Conservation (phyloP, 805 yeast genomes). For the Hermanozyma aechmeae region DNA sequence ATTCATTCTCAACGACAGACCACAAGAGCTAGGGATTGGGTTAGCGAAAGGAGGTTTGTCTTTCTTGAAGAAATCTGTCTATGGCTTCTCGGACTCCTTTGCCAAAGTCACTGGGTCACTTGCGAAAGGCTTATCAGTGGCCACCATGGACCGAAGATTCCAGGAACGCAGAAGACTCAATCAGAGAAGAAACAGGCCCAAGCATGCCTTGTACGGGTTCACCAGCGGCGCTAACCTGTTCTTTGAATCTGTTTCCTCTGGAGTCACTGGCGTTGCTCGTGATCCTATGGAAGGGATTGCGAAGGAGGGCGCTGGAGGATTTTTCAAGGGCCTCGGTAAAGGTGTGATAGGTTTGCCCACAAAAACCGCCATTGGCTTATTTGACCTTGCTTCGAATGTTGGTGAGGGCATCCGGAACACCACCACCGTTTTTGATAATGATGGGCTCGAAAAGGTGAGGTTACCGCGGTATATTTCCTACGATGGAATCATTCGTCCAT, state of each 20-base stretch:
- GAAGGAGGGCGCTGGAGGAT: conserved; percentile 85
- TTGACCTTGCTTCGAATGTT: conserved; percentile 86
- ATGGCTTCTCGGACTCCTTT: conserved; percentile 89
- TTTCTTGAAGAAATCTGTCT: conserved; percentile 88
- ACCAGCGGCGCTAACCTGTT: conserved; percentile 83
- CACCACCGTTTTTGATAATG: conserved; percentile 80
- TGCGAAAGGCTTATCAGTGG: conserved; percentile 89
- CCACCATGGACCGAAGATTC: conserved; percentile 76
- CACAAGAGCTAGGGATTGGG: conserved; percentile 92
- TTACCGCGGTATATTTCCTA: conserved; percentile 68
- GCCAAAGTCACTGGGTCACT: conserved; percentile 89
- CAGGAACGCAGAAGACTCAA: conserved; percentile 74
- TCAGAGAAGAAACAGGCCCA: conserved; percentile 69
- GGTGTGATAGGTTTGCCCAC: conserved; percentile 96
- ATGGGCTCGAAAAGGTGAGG: conserved; percentile 68
- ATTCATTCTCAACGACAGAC: conserved; percentile 85
- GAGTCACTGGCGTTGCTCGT: conserved; percentile 80
- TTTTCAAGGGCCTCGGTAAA: conserved; percentile 86
- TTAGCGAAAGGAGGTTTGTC: conserved; percentile 93
- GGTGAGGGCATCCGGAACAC: conserved; percentile 92
- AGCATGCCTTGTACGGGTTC: conserved; percentile 78
- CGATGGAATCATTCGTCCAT: conserved; percentile 69
- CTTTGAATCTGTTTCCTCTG: conserved; percentile 78
- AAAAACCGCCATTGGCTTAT: conserved; percentile 89
- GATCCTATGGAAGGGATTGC: conserved; percentile 88